A percentile compares a stretch with the other conserved stretches of the same genome.
phyloP scores from a whole-genome alignment of 352 stramenopile genomes.

The Pythium coloratum region DNA sequence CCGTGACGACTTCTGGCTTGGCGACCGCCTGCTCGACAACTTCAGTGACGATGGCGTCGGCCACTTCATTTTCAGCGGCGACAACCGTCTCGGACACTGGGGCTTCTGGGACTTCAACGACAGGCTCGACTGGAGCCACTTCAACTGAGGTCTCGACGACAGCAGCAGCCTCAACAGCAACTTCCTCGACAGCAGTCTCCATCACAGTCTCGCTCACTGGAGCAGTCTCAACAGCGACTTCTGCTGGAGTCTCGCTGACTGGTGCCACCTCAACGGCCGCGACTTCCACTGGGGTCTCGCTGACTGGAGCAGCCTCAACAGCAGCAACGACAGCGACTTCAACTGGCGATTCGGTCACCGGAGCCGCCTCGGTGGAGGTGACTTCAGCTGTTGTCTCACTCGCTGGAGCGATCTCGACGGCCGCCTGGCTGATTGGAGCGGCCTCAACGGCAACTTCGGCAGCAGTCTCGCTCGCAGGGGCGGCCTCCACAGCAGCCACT shows the following conservation, averaged over 20 bases:
- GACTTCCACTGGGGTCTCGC: too few species aligned
- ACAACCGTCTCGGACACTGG: not conserved
- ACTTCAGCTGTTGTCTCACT: constrained; percentile 11
- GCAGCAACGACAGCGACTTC: too few species aligned
- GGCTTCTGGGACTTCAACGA: too few species aligned
- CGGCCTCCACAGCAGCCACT: not conserved
- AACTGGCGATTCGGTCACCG: not conserved
- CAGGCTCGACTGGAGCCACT: not conserved
- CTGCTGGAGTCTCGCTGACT: constrained; percentile 1
- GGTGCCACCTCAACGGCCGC: not conserved
- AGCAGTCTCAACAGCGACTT: not conserved
- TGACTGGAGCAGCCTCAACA: constrained; percentile 2
- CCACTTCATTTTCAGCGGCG: constrained; percentile 10
- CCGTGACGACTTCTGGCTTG: not conserved
- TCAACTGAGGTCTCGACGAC: not conserved
- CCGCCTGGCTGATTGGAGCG: constrained; percentile 11
- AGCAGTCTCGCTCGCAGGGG: not conserved
- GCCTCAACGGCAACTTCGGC: not conserved
- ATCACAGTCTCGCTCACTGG: not conserved
- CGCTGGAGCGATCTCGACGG: not conserved
- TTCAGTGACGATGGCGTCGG: constrained; percentile 11
- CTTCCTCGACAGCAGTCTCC: not conserved
- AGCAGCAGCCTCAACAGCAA: not conserved
- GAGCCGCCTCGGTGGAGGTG: constrained; percentile 4
- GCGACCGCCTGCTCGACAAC: not conserved